Conservation (phyloP, 2,329 filamentous ascomycete genomes). For the Aureobasidium namibiae region DNA sequence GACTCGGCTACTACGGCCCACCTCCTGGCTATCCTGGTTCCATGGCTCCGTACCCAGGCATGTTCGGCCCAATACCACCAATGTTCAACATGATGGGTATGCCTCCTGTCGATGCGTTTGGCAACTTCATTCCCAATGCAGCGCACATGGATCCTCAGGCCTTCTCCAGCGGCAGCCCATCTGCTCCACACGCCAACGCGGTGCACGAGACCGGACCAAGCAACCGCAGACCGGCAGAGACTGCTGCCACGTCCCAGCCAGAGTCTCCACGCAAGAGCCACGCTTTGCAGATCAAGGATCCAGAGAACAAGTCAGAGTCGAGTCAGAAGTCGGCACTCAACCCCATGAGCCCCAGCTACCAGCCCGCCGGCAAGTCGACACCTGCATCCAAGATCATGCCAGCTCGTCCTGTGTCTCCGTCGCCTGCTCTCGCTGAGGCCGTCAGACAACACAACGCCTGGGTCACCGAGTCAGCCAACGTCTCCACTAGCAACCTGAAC, state of each 20-base stretch:
- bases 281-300: constrained; percentile 28
- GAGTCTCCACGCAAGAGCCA: constrained; percentile 20
- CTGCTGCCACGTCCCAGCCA: neutral
- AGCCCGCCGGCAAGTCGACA: constrained; percentile 20
- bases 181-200: neutral
- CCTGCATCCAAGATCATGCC: constrained; percentile 3
- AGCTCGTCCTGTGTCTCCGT: neutral
- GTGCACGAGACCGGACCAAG: neutral
- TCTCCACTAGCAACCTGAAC: neutral
- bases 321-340: constrained; percentile 26
- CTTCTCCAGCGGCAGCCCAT: neutral
- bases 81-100: constrained; percentile 14
- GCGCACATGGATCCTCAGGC: constrained; percentile 1
- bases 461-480: constrained; percentile 7
- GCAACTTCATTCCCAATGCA: neutral
- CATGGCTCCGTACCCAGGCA: constrained; percentile 1
- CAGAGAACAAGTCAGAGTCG: constrained; percentile 18
- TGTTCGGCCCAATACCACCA: neutral
- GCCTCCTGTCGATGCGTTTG: constrained; percentile 6
- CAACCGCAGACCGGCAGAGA: neutral
- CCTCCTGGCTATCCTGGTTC: neutral
- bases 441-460: constrained; percentile 14
- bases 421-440: constrained; percentile 12
- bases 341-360: constrained; percentile 32
- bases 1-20: neutral